These are phyloP conservation scores for Camelina hispida DNA, from an alignment of 345 rosid genomes.

Conservation along the genomic window DNA sequence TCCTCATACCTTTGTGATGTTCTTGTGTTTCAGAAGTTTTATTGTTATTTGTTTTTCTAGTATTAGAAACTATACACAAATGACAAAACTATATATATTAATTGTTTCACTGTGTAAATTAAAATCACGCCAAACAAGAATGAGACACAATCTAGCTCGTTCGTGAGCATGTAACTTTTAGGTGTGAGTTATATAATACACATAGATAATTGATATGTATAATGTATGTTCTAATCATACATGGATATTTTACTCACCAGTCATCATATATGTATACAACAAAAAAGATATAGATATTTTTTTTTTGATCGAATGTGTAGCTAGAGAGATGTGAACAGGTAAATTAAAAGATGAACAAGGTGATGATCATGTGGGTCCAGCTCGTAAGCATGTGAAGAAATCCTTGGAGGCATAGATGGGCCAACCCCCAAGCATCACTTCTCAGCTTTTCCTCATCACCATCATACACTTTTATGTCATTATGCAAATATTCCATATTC, in stretches of 20 bases:
- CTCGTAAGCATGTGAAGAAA: constrained; percentile 46
- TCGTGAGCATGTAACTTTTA: background rate
- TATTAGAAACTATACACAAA: background rate
- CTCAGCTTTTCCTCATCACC: constrained; percentile 40
- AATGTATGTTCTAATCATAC: background rate
- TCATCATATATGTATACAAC: background rate
- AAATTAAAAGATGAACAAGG: background rate
- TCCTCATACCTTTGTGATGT: background rate
- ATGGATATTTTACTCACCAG: background rate
- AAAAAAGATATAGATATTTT: background rate
- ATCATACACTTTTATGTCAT: constrained; percentile 43
- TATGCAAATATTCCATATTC: constrained; percentile 40
- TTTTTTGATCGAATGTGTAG: no score
- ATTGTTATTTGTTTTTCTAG: background rate
- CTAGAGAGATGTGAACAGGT: background rate
- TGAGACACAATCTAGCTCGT: background rate
- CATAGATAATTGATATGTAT: background rate
- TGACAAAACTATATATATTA: background rate
- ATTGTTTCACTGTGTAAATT: background rate
- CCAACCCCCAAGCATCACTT: constrained; percentile 42
- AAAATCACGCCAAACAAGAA: background rate
- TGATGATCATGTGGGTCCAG: constrained; percentile 48
- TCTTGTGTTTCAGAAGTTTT: background rate
- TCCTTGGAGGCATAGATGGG: constrained; percentile 47
- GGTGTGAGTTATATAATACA: background rate